These are phyloP conservation scores for Sporodiniella umbellata DNA, from an alignment of 371 early-diverging fungal species.

Conservation along the genomic window DNA sequence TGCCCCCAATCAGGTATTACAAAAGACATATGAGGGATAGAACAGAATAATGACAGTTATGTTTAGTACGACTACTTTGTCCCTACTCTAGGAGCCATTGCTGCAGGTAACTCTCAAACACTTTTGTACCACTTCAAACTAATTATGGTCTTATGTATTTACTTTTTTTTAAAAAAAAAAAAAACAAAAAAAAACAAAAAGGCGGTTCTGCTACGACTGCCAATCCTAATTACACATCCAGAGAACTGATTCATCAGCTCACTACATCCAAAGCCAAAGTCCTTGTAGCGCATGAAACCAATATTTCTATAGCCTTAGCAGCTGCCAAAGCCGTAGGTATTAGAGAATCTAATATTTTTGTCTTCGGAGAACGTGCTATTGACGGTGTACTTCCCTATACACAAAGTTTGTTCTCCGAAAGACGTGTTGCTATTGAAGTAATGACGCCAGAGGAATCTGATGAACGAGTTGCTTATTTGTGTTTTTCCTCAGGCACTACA, in stretches of 20 bases:
- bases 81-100: constrained; percentile 31
- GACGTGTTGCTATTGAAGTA: constrained; percentile 19
- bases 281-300: constrained; percentile 47
- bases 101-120: constrained; percentile 27
- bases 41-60: background rate
- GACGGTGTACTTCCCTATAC: constrained; percentile 35
- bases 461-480: constrained; percentile 59
- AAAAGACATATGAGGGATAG: background rate
- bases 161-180: background rate
- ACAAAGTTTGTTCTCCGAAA: constrained; percentile 11
- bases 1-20: constrained; percentile 65
- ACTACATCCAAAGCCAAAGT: constrained; percentile 64
- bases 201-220: constrained; percentile 73
- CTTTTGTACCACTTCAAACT: too few relatives aligned
- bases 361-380: constrained; percentile 53
- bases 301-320: constrained; percentile 48
- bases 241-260: constrained; percentile 75
- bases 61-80: constrained; percentile 39
- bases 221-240: constrained; percentile 73
- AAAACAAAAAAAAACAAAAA: too few relatives aligned
- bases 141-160: background rate
- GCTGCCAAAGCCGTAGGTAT: constrained; percentile 61
- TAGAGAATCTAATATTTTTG: constrained; percentile 45
- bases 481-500: constrained; percentile 81
- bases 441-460: constrained; percentile 25